Conservation (phyloP, 2,329 filamentous ascomycete species). For the Aotearoamyces nothofagi region DNA sequence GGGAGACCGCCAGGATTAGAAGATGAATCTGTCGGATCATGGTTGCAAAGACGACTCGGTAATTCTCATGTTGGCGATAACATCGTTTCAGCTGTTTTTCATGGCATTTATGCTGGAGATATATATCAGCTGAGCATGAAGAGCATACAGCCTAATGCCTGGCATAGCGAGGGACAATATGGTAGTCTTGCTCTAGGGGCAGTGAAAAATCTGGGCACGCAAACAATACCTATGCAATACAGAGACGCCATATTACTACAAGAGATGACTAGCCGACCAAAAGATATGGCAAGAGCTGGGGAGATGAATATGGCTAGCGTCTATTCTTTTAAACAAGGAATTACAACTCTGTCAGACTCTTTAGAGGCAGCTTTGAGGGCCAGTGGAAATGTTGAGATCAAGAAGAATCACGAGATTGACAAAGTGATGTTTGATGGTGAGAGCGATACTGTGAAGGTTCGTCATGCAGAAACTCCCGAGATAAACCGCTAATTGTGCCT, state of each 20-base stretch:
- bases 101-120: constrained; percentile 89
- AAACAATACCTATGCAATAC: constrained; percentile 2
- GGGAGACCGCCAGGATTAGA: constrained; percentile 21
- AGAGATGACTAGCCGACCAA: constrained; percentile 4
- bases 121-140: constrained; percentile 65
- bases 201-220: background rate
- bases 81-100: constrained; percentile 57
- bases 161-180: constrained; percentile 9
- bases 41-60: constrained; percentile 37
- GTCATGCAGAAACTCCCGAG: constrained; percentile 8
- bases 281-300: constrained; percentile 17
- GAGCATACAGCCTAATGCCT: constrained; percentile 28
- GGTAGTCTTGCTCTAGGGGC: constrained; percentile 6
- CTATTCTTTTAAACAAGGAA: constrained; percentile 40
- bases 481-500: constrained; percentile 2
- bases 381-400: constrained; percentile 45
- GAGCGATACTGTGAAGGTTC: constrained; percentile 27
- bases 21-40: constrained; percentile 62
- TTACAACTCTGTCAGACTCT: constrained; percentile 41
- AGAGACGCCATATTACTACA: constrained; percentile 2
- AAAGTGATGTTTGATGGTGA: constrained; percentile 25
- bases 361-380: constrained; percentile 32
- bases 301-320: constrained; percentile 19
- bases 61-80: constrained; percentile 49
- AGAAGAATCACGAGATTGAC: constrained; percentile 30